phyloP scores from a whole-genome alignment of 495 filamentous ascomycete species.

The Hypoxylon fuscum region DNA sequence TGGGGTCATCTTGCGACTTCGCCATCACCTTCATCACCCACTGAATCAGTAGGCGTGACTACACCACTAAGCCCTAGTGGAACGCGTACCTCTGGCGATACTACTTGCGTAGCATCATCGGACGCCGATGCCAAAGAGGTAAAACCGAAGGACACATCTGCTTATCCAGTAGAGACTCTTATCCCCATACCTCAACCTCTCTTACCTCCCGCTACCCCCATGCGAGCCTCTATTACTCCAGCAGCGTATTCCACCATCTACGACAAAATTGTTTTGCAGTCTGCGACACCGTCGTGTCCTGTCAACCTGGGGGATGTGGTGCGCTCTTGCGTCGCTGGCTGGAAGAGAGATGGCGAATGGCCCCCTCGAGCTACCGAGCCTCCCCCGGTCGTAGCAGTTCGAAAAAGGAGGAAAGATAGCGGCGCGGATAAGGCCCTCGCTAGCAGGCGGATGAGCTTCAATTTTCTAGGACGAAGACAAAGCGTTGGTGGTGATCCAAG shows the following conservation, averaged over 20 bases:
- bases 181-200: constrained; percentile 72
- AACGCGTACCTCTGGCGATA: constrained; percentile 42
- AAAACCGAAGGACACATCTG: constrained; percentile 28
- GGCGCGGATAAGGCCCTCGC: constrained; percentile 33
- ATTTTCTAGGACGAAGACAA: constrained; percentile 38
- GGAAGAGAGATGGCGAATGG: constrained; percentile 96
- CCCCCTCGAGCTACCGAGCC: constrained; percentile 69
- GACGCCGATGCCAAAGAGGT: constrained; percentile 36
- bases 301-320: constrained; percentile 86
- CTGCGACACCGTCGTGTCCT: constrained; percentile 80
- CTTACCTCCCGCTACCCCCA: constrained; percentile 71
- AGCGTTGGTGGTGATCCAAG: constrained; percentile 33
- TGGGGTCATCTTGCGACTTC: constrained; percentile 42
- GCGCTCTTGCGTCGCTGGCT: constrained; percentile 84
- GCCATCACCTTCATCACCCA: constrained; percentile 33
- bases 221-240: constrained; percentile 77
- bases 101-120: constrained; percentile 37
- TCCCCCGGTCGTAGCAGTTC: constrained; percentile 49
- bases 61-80: constrained; percentile 38
- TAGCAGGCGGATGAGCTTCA: constrained; percentile 48
- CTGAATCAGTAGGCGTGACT: constrained; percentile 27
- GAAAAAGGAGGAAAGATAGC: constrained; percentile 46
- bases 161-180: constrained; percentile 57
- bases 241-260: constrained; percentile 83
- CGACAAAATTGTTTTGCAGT: constrained; percentile 81